Base-by-base conservation (phyloP, 1,284 basidiomycete species). In the Ustilago xerochloae region DNA sequence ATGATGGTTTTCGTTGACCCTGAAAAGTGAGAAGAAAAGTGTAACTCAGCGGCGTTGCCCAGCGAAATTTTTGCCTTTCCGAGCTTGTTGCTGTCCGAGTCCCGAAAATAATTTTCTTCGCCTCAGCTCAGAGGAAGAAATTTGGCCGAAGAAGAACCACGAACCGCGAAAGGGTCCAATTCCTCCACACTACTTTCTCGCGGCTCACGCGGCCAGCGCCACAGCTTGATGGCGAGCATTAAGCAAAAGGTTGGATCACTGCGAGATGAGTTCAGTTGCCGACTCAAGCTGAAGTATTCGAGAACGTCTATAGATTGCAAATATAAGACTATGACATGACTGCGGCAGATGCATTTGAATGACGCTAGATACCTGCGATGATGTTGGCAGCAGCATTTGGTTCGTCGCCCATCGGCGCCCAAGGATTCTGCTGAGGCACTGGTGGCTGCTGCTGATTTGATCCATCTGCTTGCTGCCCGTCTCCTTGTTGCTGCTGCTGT, bases 341-440 rank as follows among this genome's bases (percentile, higher is more conserved):
- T 48, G 18, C n/a, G 18, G 18, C 16, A 15, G 8, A 48, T n/a
- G n/a, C n/a, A n/a, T n/a, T n/a, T n/a, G 46, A 48, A 48, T 18
- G 18, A 48, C 29, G 8, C 29, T 30, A 67, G 9, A 69, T 36
- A 3, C 61, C 66, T 12, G 66, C 66, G 7, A 69, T 45, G 6
- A 69, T 55, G 53, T 69, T 69, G 16, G 66, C 66, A 24, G 61
- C 66, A 5, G 66, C 66, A 33, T 69, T 69, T 3, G 66, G 66
- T 30, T 70, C 61, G 32, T 61, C 54, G 12, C 58, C 67, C 49
- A 64, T 24, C 8, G 67, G 67, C 0, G 61, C 67, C 67, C 67
- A 70, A 6, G 67, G 57, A 28, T 70, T 61, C 24, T 52, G 66
- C 22, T 57, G 62, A 13, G 32, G 38, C n/a, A 30, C 36, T 38